Conservation (phyloP, 768 basidiomycete species). For the Psilocybe subaeruginosa region DNA sequence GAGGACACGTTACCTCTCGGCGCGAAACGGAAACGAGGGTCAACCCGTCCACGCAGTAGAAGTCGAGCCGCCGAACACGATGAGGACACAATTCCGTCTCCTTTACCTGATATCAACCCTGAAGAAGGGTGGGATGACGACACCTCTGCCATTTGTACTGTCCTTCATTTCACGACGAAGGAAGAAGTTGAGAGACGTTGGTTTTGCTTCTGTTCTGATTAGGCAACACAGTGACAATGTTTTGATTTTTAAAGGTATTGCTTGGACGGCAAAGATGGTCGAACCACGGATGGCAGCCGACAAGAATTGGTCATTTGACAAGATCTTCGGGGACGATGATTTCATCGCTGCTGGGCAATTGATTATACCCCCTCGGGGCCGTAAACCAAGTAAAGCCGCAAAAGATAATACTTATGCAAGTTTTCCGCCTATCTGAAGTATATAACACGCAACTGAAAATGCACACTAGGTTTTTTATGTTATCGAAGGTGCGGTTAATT, state of each 20-base stretch:
- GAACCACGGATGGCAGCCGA: slow-evolving; percentile 61
- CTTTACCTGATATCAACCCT: slow-evolving; percentile 39
- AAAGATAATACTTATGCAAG: slow-evolving; percentile 81
- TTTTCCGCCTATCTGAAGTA: not conserved
- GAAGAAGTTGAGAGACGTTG: slow-evolving; percentile 73
- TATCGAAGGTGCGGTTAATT: slow-evolving; percentile 86
- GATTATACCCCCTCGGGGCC: slow-evolving; percentile 73
- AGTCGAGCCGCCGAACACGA: slow-evolving; percentile 49
- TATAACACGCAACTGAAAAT: not conserved
- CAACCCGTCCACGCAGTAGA: slow-evolving; percentile 55
- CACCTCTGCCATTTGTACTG: slow-evolving; percentile 66
- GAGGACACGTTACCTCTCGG: slow-evolving; percentile 36
- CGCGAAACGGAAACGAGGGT: slow-evolving; percentile 35
- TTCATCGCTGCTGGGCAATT: slow-evolving; percentile 93
- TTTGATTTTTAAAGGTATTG: slow-evolving; percentile 59
- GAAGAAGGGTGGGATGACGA: slow-evolving; percentile 88
- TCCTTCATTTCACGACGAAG: slow-evolving; percentile 66
- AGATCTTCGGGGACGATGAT: slow-evolving; percentile 88
- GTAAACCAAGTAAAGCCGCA: slow-evolving; percentile 85
- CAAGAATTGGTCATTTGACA: slow-evolving; percentile 83
- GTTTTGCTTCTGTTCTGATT: slow-evolving; percentile 31
- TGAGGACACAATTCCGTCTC: slow-evolving; percentile 25
- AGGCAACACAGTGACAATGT: not conserved
- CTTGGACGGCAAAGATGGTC: slow-evolving; percentile 74
- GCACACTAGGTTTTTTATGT: slow-evolving; percentile 57